Evolutionary conservation across 257 asterid species (phyloP).

Genomic region (Solanum medicagineum): DNA sequence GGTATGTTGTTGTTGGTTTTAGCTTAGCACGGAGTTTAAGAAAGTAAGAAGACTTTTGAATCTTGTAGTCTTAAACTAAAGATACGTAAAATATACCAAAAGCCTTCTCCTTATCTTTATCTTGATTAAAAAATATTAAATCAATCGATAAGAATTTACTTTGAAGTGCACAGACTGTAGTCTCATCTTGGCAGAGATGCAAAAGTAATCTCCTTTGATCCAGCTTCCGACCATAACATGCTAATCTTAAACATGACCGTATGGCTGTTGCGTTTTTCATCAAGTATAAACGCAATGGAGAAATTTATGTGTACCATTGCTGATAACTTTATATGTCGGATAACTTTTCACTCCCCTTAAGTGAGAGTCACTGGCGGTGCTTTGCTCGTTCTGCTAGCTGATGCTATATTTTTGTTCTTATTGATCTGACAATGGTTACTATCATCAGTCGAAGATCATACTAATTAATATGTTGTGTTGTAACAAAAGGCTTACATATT

Average conservation of each 20-base stretch:
- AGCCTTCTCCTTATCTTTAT: not conserved
- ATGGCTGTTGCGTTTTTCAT: not conserved
- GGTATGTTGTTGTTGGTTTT: not conserved
- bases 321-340: not conserved
- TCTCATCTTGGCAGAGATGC: not conserved
- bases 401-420: not conserved
- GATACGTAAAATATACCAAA: not conserved
- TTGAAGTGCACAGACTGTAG: not conserved
- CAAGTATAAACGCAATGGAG: not conserved
- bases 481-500: not conserved
- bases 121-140: not conserved
- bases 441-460: not conserved
- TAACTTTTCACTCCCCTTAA: not conserved
- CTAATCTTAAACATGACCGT: not conserved
- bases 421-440: not conserved
- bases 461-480: not conserved
- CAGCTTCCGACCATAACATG: not conserved
- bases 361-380: not conserved
- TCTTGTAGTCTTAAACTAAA: not conserved
- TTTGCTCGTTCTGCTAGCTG: not conserved
- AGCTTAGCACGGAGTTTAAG: not conserved
- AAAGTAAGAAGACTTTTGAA: not conserved
- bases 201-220: not conserved
- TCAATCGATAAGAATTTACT: not conserved
- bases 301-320: not conserved